These are phyloP conservation scores for Ceratobasidium sp. DNA, from an alignment of 1,284 basidiomycete species.

Conservation along the genomic window DNA sequence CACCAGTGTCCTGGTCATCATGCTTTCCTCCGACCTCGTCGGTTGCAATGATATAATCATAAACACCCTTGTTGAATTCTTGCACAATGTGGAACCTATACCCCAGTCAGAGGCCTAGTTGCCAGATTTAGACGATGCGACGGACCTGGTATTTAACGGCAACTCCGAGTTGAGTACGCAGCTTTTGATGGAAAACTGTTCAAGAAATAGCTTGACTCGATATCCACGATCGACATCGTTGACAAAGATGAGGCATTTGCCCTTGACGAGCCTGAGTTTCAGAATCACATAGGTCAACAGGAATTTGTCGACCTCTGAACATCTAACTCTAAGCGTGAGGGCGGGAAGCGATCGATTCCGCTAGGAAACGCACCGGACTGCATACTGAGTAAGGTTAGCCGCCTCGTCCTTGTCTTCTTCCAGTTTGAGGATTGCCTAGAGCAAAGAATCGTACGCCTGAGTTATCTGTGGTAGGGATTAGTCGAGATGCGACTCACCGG, in stretches of 20 bases:
- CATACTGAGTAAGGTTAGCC: conserved; percentile 84
- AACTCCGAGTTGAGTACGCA: conserved; percentile 97
- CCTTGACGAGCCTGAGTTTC: conserved; percentile 92
- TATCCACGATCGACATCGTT: conserved; percentile 96
- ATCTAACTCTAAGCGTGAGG: conserved; percentile 56
- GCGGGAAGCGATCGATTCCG: neutral
- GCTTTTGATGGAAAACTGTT: conserved; percentile 96
- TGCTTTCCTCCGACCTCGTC: conserved; percentile 77
- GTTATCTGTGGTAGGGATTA: neutral
- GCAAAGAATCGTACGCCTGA: neutral
- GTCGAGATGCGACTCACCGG: conserved; percentile 65
- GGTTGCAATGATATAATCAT: conserved; percentile 98
- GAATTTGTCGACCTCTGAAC: conserved; percentile 95
- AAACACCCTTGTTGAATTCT: conserved; percentile 98
- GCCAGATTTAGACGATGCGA: neutral
- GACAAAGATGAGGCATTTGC: conserved; percentile 97
- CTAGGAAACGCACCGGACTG: conserved; percentile 65
- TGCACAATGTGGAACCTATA: conserved; percentile 93
- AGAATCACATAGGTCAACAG: conserved; percentile 93
- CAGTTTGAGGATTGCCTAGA: conserved; percentile 80
- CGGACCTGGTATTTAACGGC: conserved; percentile 86
- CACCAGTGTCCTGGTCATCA: conserved; percentile 60
- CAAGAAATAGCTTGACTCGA: conserved; percentile 94
- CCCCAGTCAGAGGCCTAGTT: conserved; percentile 30
- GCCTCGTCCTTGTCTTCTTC: conserved; percentile 86